Conservation (phyloP, 2,329 filamentous ascomycete species). For the Chrysoporthe puriensis region DNA sequence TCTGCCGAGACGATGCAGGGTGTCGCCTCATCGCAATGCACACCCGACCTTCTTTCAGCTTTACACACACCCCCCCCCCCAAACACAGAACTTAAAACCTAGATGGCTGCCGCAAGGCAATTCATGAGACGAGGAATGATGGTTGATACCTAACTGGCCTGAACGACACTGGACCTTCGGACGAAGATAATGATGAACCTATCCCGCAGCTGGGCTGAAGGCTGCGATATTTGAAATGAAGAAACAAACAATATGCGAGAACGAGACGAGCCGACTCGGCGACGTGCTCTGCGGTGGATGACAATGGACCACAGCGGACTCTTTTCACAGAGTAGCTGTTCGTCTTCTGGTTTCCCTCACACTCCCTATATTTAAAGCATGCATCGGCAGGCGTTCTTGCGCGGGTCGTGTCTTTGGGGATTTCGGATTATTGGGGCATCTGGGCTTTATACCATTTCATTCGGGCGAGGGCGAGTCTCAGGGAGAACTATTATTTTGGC, state of each 20-base stretch:
- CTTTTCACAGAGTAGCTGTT: conserved; percentile 2
- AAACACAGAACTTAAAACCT: conserved; percentile 22
- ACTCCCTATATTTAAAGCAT: conserved; percentile 27
- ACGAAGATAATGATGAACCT: conserved; percentile 6
- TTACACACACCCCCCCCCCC: conserved; percentile 30
- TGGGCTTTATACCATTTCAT: conserved; percentile 22
- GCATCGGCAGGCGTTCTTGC: conserved; percentile 26
- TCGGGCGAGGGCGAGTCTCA: conserved; percentile 1
- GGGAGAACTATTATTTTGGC: conserved; percentile 12
- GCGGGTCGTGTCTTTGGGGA: conserved; percentile 11
- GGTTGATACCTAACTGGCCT: conserved; percentile 26
- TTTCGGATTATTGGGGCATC: conserved; percentile 4
- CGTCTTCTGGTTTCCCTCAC: conserved; percentile 15
- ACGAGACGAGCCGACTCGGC: not conserved
- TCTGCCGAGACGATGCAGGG: not conserved
- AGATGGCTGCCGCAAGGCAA: conserved; percentile 29
- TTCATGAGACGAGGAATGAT: conserved; percentile 19
- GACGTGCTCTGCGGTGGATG: conserved; percentile 14
- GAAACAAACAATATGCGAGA: not conserved
- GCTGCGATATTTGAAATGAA: conserved; percentile 20
- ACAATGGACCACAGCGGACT: conserved; percentile 14
- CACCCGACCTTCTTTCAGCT: conserved; percentile 10
- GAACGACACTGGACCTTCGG: conserved; percentile 28
- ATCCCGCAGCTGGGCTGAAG: conserved; percentile 28
- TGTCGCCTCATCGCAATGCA: not conserved